These are phyloP conservation scores for Leucoagaricus sp. DNA, from an alignment of 1,284 basidiomycete species.

Conservation along the genomic window DNA sequence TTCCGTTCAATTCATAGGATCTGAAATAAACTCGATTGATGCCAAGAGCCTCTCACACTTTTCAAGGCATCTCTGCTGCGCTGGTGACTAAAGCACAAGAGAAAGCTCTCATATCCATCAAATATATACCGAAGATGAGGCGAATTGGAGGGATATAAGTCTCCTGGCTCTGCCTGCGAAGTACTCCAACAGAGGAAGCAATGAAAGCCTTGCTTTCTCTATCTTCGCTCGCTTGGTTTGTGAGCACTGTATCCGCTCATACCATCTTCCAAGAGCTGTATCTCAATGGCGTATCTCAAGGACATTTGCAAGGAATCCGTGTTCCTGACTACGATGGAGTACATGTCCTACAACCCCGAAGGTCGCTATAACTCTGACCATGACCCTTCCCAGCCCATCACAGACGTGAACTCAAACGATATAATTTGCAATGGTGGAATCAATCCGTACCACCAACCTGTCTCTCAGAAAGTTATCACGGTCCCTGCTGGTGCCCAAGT, in stretches of 20 bases:
- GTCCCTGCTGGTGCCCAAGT: conserved; percentile 23
- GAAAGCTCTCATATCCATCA: not conserved
- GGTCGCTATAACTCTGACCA: not conserved
- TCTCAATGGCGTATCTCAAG: conserved; percentile 51
- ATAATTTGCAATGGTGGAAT: conserved; percentile 17
- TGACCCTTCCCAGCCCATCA: conserved; percentile 45
- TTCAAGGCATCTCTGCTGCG: not conserved
- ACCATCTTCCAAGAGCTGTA: conserved; percentile 46
- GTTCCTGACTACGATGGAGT: conserved; percentile 53
- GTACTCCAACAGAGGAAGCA: not conserved
- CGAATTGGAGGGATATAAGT: not conserved
- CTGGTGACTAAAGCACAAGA: not conserved
- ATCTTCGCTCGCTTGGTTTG: conserved; percentile 7
- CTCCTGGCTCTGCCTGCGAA: not conserved
- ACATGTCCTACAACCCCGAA: conserved; percentile 20
- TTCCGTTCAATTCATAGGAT: not conserved
- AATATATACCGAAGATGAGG: conserved; percentile 8
- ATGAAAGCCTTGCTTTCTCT: conserved; percentile 13
- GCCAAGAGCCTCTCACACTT: not conserved
- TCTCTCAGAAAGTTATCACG: conserved; percentile 17
- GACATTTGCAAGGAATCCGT: conserved; percentile 48
- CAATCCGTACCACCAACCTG: conserved; percentile 15
- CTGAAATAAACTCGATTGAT: not conserved
- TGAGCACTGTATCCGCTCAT: conserved; percentile 32
- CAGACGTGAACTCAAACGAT: conserved; percentile 41